Evolutionary conservation across 345 rosid species (phyloP), one percentile per base, ranked within the genome.

Genomic region (Camelina hispida): DNA sequence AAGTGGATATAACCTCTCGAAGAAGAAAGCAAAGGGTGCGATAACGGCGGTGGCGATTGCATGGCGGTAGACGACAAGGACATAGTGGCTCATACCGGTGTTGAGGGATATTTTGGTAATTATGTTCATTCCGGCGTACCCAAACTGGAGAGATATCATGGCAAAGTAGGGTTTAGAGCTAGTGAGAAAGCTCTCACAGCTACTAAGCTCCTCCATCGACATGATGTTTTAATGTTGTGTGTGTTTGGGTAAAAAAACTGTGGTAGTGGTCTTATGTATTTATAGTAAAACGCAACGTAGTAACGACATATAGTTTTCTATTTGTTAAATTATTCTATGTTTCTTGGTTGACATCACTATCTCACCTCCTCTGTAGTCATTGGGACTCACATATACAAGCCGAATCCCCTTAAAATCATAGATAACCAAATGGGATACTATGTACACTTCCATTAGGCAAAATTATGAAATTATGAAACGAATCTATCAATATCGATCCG

Each of bases 21-120:
- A 80, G 71, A 82, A 9, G 35, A 93, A 32, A 67, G 97, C 96
- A 7, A 93, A 91, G 6, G 97, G 98, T 71, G 94, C 83, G 46
- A 93, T 80, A 48, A 73, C 78, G 2, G 83, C 50, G 14, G 89
- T 73, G 48, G 98, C 98, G 47, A 86, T 59, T 10, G 80, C 80
- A 25, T 93, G 91, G 22, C 97, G 80, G 73, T 89, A 93, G 62
- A 87, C 94, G 4, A 82, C 90, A 16, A 93, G 74, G 2, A 89
- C 87, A 54, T 85, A 89, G 47, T 70, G 90, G 83, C 85, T 87
- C 89, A 87, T 85, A 18, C 97, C 97, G 23, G 66, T 23, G 55
- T 86, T 73, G 17, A 90, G 77, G 32, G 81, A 73, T 65, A 67
- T 71, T 63, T 90, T 90, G 7, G 90, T 35, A 22, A 90, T 59